Base-by-base conservation (phyloP, 2,329 filamentous ascomycete genomes). In the Ploettnerulaceae sp. region DNA sequence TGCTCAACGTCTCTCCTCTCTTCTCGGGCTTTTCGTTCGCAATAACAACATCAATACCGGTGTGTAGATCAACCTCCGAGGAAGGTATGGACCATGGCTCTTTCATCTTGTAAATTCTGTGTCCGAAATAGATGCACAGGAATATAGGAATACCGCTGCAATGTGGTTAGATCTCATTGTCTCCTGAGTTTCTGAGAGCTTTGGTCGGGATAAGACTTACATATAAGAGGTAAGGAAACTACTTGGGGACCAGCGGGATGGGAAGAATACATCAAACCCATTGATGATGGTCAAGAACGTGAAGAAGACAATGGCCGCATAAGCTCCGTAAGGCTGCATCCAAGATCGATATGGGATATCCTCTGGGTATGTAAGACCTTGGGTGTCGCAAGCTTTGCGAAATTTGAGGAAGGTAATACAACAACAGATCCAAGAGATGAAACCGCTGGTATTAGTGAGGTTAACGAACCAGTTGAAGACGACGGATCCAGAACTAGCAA, bases 231-330 rank as follows among this genome's bases (percentile, higher is more conserved):
- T 81, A 20, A 84, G 66, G 57, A 85, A 85, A 38, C 64, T 70
- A 15, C 67, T 69, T 0, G 71, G 70, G 8, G 70, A 72, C 72
- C 76, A 84, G 14, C 77, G 69, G 3, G 69, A 68, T 0, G 76
- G 73, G 63, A 78, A 81, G 61, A 85, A 85, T 3, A 80, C 76
- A 28, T 74, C 73, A 59, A 84, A 84, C 1, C 81, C 82, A 49
- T 83, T 84, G 59, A 82, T 71, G 2, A 84, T 62, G 3, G 68
- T 67, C 14, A 84, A 67, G 41, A 80, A 67, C 1, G 62, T 65
- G 56, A 81, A 77, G 17, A 69, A 66, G 4, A 72, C 61, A 15
- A 82, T 68, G 6, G 71, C 70, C 39, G 76, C 58, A 51, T 69
- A 80, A 1, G 79, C 71, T 4, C 75, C 77, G 51, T 71, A 79